phyloP scores from a whole-genome alignment of 2,329 filamentous ascomycete genomes.

The Setomelanomma holmii region DNA sequence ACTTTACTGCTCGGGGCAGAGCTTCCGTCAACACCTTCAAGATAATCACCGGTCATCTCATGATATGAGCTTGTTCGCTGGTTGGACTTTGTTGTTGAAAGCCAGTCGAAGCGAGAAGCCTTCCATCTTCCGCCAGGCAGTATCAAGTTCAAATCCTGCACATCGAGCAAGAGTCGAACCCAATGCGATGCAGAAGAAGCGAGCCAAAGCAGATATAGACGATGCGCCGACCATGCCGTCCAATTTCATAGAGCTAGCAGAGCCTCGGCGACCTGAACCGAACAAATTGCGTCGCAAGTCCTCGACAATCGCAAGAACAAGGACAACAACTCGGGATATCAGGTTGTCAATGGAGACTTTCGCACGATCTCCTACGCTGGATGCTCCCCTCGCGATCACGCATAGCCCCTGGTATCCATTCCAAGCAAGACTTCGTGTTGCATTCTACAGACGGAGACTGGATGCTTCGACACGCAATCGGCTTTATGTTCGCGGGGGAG shows the following conservation, averaged over 20 bases:
- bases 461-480: constrained; percentile 34
- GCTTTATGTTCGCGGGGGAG: constrained; percentile 25
- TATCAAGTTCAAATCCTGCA: constrained; percentile 2
- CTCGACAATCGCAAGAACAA: constrained; percentile 17
- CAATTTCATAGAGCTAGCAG: constrained; percentile 36
- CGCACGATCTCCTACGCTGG: constrained; percentile 23
- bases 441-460: constrained; percentile 30
- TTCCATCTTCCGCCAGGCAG: constrained; percentile 24
- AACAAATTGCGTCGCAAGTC: constrained; percentile 27
- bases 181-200: constrained; percentile 2
- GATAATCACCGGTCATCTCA: constrained; percentile 28
- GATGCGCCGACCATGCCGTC: constrained; percentile 1
- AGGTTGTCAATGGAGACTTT: constrained; percentile 23
- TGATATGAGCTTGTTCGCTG: constrained; percentile 31
- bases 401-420: neutral
- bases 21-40: constrained; percentile 35
- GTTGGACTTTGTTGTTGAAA: constrained; percentile 33
- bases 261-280: constrained; percentile 15
- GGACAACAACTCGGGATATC: constrained; percentile 10
- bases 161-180: constrained; percentile 25
- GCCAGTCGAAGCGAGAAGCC: constrained; percentile 25
- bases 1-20: constrained; percentile 35
- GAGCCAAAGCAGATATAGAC: neutral
- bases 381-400: constrained; percentile 9
- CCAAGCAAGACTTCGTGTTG: constrained; percentile 1